Evolutionary conservation across 331 rosid genomes (phyloP), one percentile per base, ranked within the genome.

Genomic region (Prunus yedoensis): DNA sequence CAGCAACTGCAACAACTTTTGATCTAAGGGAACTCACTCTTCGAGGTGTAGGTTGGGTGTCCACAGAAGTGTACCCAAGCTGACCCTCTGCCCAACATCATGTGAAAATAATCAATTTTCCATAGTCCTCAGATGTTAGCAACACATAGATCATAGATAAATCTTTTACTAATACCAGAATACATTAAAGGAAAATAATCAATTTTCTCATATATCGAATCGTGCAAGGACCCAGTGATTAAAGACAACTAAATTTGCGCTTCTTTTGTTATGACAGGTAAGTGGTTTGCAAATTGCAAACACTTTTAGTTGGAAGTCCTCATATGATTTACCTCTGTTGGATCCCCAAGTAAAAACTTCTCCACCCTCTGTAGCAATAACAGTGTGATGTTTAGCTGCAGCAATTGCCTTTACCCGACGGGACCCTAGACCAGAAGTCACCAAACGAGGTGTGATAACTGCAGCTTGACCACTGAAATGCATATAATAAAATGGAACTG

Each of bases 281-380:
- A 60, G 66, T 38, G n/a, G 17, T 47, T 20, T 28, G 8, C 30
- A 8, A 49, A 46, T 5, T 2, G 9, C 13, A 27, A 38, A 13
- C 67, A 43, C 43, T 15, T 62, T 43, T 54, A n/a, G 23, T 46
- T 27, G 49, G 77, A 53, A 67, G 49, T 27, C 51, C 47, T 77
- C 25, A 18, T 32, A 68, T 35, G 38, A 74, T 83, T 87, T 94
- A 94, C 99, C 99, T 94, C 97, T 87, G 80, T 94, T 94, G 80
- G 99, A 94, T 75, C 99, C 99, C 99, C 99, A 94, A 49, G 97
- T 88, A 93, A 92, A 92, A 68, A 94, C 97, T 72, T 94, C 97
- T 81, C 99, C 97, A 58, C 96, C 88, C 81, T 94, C 97, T 17
- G 97, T 89, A 81, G 97, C 91, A 84, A 89, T 76, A 54, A 89